phyloP scores from a whole-genome alignment of 73 alveolate genomes.

The Tetrahymena malaccensis region DNA sequence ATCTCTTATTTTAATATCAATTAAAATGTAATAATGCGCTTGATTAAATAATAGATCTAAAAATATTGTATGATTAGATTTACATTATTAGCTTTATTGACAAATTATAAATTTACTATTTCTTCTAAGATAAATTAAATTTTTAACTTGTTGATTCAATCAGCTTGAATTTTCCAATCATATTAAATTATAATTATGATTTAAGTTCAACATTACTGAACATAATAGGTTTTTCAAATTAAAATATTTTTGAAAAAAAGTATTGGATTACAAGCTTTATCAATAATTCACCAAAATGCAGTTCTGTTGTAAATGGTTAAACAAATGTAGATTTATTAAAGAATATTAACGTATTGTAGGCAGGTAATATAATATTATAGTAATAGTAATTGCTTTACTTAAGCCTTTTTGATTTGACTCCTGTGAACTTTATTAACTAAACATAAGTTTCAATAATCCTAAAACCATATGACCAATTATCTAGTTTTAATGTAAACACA shows the following conservation, averaged over 20 bases:
- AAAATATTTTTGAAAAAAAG: neutral
- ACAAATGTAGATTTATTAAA: neutral
- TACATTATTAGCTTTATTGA: neutral
- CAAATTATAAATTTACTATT: neutral
- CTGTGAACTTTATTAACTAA: neutral
- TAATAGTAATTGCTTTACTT: neutral
- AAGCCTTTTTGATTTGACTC: neutral
- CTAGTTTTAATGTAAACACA: neutral
- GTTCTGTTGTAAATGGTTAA: neutral
- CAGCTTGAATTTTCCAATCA: neutral
- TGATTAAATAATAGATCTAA: neutral
- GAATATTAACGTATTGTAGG: neutral
- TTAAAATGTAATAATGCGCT: neutral
- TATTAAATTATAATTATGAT: neutral
- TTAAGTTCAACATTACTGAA: neutral
- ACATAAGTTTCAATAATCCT: neutral
- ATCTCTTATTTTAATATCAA: neutral
- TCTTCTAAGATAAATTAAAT: neutral
- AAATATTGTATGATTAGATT: neutral
- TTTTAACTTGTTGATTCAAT: neutral
- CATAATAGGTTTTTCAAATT: neutral
- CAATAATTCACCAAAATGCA: neutral
- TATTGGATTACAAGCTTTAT: neutral
- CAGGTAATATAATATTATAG: neutral
- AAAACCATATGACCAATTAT: neutral